Evolutionary conservation across 495 filamentous ascomycete genomes (phyloP), one percentile per base, ranked within the genome.

Genomic region (Geopyxis carbonaria): DNA sequence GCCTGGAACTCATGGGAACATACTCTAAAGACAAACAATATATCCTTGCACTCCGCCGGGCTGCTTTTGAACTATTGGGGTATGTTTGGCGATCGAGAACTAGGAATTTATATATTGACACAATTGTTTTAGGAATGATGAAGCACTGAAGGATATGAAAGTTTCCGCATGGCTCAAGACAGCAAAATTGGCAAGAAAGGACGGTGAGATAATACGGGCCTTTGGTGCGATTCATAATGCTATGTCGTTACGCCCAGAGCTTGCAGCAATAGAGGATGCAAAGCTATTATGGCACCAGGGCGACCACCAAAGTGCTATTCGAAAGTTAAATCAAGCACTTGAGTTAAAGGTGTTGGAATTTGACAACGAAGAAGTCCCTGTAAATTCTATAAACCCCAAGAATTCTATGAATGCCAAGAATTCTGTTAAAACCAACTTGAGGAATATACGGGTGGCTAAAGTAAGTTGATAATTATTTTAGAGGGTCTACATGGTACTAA

Each of bases 151-250:
- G 51, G 64, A 67, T 15, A 76, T 92, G 45, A 75, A 89, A 46
- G 81, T 84, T 14, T 70, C 75, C 14, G 68, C 80, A 22, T 97
- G 87, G 89, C 64, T 97, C 11, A 73, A 74, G 7, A 93, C 72
- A 51, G 81, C 89, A 25, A 73, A 76, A 45, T 67, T 99, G 27
- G 84, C 84, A 18, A 71, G 91, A 37, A 94, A 95, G 58, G 69
- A 73, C 10, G 75, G 77, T 37, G 78, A 79, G 28, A 77, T 73
- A 37, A 74, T 81, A 34, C 80, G 83, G 44, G 83, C 89, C 5
- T 93, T 89, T 64, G 84, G 91, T 59, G 82, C 87, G 15, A 82
- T 94, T 40, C 67, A 93, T 16, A 81, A 91, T 60, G 87, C 91
- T 19, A 75, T 80, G 9, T 68, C 77, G 45, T 69, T 93, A 19